A percentile compares a stretch with the other conserved stretches of the same genome.
Evolutionary conservation across 805 yeast species (phyloP).

Genomic region (Starmera quercuum): DNA sequence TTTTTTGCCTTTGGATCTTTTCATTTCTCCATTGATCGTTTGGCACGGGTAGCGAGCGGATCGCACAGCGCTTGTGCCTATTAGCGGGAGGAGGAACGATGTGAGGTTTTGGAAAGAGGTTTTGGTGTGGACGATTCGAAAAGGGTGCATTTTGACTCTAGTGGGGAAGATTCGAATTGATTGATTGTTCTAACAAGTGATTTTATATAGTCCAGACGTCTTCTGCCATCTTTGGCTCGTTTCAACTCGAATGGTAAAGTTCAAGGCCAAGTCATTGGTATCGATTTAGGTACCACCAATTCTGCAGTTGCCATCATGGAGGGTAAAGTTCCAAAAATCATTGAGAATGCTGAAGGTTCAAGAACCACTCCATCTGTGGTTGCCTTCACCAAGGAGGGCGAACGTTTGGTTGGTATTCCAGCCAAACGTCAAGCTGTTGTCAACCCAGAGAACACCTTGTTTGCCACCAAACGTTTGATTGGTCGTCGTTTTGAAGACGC

Average conservation of each 20-base stretch:
- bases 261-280: slow-evolving; percentile 55
- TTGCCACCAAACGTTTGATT: slow-evolving; percentile 75
- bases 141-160: no score
- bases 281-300: slow-evolving; percentile 82
- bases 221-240: slow-evolving; percentile 27
- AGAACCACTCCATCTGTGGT: slow-evolving; percentile 55
- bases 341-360: slow-evolving; percentile 76
- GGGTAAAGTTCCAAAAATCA: slow-evolving; percentile 49
- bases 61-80: no score
- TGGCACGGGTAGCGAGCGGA: no score
- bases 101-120: no score
- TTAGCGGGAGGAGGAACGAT: no score
- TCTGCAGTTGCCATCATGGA: slow-evolving; percentile 67
- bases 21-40: no score
- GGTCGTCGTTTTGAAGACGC: slow-evolving; percentile 66
- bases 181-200: no score
- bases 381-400: slow-evolving; percentile 49
- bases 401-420: slow-evolving; percentile 55
- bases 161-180: no score
- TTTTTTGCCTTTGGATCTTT: no score
- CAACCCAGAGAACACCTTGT: slow-evolving; percentile 72
- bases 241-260: slow-evolving; percentile 44
- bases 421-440: slow-evolving; percentile 78
- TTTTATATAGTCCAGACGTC: slow-evolving; percentile 12
- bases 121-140: no score